Evolutionary conservation across 805 yeast genomes (phyloP), one percentile per base, ranked within the genome.

Genomic region (Starmerella asiatica): DNA sequence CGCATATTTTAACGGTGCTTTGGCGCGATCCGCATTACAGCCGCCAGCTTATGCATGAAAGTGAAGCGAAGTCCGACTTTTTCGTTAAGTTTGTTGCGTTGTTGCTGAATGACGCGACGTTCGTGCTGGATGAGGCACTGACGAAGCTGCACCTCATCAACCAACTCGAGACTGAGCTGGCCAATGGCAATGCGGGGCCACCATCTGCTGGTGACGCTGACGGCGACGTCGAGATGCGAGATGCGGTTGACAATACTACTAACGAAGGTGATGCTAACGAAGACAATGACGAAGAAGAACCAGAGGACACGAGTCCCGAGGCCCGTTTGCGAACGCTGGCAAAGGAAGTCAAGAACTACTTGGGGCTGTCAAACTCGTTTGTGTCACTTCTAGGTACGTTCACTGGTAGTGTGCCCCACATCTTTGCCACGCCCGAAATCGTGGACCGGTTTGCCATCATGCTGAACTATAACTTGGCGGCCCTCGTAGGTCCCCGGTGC

Each of bases 401-500:
- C 56, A 84, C 97, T 0, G 67, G 73, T 43, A 88, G 88, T 46
- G 82, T 83, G 8, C 95, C 97, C 7, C 67, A 65, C 37, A 88
- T 94, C 0, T 91, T 91, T 61, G 74, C 76, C 3, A 79, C 83
- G 32, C 75, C 82, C 2, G 98, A 91, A 60, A 76, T 91, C 53
- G 94, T 88, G 31, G 94, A 85, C 52, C 71, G 98, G 59, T 65
- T 91, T 46, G 94, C 98, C 0, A 85, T 94, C 34, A 91, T 91
- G 99, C 66, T 91, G 56, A 80, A 91, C 62, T 88, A 86, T 61
- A 91, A 91, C 56, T 64, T 91, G 45, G 80, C 75, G 36, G 84
- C 88, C n/a, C 66, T 91, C 59, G 96, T 85, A 20, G 99, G 99
- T 0, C 96, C 97, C 14, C 79, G 80, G 55, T 86, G 94, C 62